These are phyloP conservation scores for Salmacisia buchloeana DNA, from an alignment of 1,284 basidiomycete genomes.

Conservation along the genomic window DNA sequence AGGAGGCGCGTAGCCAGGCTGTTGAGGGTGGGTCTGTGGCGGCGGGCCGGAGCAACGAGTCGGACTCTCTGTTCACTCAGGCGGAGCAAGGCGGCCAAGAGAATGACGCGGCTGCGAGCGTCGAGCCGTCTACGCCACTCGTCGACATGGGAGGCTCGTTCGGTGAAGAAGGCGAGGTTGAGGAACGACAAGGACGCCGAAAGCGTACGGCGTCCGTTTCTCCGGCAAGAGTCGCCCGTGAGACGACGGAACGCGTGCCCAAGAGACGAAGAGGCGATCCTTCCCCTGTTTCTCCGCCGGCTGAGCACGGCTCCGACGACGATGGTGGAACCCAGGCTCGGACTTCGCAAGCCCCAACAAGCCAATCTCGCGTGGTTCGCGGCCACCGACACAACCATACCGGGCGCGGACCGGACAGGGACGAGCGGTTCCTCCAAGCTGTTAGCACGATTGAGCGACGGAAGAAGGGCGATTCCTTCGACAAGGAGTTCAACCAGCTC, in stretches of 20 bases:
- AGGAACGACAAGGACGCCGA: not conserved
- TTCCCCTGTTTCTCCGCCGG: too few relatives aligned
- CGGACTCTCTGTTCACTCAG: not conserved
- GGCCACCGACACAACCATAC: not conserved
- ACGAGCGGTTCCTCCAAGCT: slow-evolving; percentile 32
- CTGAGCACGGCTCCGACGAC: too few relatives aligned
- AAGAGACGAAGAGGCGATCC: too few relatives aligned
- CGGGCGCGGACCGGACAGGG: slow-evolving; percentile 23
- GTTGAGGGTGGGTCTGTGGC: too few relatives aligned
- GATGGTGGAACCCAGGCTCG: too few relatives aligned
- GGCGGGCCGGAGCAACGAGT: not conserved
- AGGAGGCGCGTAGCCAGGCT: not conserved
- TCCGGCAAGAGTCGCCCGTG: too few relatives aligned
- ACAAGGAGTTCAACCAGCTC: slow-evolving; percentile 37
- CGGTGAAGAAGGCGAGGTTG: not conserved
- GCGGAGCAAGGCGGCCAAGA: not conserved
- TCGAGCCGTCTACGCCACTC: not conserved
- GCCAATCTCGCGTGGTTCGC: not conserved
- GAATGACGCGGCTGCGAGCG: not conserved
- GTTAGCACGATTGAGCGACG: slow-evolving; percentile 29
- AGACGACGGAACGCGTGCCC: too few relatives aligned
- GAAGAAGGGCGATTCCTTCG: slow-evolving; percentile 33
- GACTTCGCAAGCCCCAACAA: too few relatives aligned
- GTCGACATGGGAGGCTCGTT: not conserved
- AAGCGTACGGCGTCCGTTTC: not conserved